Conservation (phyloP, 371 early-diverging fungal genomes). For the Mortierella sp. region DNA sequence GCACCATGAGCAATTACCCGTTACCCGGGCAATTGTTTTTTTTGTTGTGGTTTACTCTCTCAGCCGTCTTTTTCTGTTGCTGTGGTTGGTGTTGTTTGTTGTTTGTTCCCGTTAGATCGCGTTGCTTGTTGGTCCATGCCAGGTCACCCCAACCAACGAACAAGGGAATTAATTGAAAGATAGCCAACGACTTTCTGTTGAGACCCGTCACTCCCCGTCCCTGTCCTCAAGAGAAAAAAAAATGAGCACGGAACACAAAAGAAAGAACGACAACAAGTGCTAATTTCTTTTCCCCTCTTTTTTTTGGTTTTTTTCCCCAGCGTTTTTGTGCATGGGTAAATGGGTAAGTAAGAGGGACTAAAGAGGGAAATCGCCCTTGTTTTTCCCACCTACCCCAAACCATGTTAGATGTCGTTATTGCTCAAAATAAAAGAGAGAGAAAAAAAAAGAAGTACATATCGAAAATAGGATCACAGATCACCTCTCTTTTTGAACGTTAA, state of each 20-base stretch:
- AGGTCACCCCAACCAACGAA: background rate
- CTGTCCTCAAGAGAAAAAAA: background rate
- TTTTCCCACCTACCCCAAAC: background rate
- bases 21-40: too few species aligned
- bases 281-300: background rate
- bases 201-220: background rate
- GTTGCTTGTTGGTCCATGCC: background rate
- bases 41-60: too few species aligned
- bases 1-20: too few species aligned
- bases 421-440: conserved; percentile 19
- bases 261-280: background rate
- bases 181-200: background rate
- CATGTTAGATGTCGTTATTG: background rate
- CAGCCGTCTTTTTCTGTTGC: background rate
- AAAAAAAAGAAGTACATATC: too few species aligned
- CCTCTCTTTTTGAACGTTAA: conserved; percentile 1
- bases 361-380: conserved; percentile 1
- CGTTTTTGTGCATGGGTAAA: conserved; percentile 7
- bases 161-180: background rate
- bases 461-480: conserved; percentile 22
- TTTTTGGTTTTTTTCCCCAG: too few species aligned
- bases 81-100: background rate
- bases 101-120: background rate
- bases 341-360: too few species aligned
- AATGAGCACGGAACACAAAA: conserved; percentile 17